Evolutionary conservation across 345 rosid genomes (phyloP).

Genomic region (Gossypium stocksii): DNA sequence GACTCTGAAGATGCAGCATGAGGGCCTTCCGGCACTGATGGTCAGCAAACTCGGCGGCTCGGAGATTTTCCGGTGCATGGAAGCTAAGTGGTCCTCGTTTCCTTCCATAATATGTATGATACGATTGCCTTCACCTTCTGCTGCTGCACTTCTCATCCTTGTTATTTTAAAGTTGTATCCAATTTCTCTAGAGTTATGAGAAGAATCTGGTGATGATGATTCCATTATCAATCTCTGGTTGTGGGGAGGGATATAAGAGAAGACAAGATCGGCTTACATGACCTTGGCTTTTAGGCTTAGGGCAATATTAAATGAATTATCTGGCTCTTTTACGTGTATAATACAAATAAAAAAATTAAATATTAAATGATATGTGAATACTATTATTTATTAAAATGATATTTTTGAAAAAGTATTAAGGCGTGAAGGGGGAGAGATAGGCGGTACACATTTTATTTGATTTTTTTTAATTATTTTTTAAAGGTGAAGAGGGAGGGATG

Average conservation of each 20-base stretch:
- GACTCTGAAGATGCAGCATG: conserved; percentile 49
- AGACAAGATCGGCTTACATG: neutral
- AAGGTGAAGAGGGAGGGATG: no score
- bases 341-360: no score
- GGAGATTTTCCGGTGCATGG: conserved; percentile 39
- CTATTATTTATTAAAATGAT: no score
- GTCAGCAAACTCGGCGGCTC: conserved; percentile 38
- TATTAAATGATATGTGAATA: no score
- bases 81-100: conserved; percentile 27
- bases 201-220: neutral
- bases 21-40: conserved; percentile 31
- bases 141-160: conserved; percentile 12
- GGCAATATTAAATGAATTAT: neutral
- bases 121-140: conserved; percentile 16
- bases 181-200: neutral
- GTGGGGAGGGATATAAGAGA: no score
- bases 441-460: no score
- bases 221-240: neutral
- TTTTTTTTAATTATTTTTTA: no score
- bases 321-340: no score
- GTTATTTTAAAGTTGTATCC: neutral
- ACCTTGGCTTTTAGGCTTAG: neutral
- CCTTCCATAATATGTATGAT: conserved; percentile 25
- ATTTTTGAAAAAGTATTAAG: no score
- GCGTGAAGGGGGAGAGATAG: no score